Conservation (phyloP, 306 rosid genomes). For the Pueraria montana region DNA sequence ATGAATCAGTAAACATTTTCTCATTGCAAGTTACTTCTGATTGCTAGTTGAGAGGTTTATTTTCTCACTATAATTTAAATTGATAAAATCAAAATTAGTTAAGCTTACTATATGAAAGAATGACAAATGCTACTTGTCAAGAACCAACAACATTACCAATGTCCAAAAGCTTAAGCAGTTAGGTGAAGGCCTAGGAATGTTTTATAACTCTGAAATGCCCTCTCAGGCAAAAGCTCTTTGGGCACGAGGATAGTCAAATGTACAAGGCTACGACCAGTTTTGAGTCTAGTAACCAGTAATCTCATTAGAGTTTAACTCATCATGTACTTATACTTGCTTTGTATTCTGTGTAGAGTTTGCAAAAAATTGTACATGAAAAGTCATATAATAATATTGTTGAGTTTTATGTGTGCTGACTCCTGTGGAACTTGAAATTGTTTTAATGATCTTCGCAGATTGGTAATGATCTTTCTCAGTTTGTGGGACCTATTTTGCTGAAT, state of each 20-base stretch:
- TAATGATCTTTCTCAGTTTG: constrained; percentile 81
- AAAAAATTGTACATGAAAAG: not conserved
- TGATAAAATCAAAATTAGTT: not conserved
- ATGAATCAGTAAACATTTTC: constrained; percentile 31
- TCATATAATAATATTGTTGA: constrained; percentile 29
- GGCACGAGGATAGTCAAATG: not conserved
- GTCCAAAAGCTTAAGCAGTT: constrained; percentile 4
- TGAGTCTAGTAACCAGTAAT: not conserved
- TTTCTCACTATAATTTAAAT: not conserved
- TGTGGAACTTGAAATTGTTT: constrained; percentile 32
- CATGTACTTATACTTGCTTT: not conserved
- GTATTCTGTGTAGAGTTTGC: not conserved
- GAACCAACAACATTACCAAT: not conserved
- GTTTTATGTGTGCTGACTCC: constrained; percentile 28
- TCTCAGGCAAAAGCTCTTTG: not conserved
- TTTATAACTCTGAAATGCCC: not conserved
- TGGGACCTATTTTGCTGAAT: constrained; percentile 77
- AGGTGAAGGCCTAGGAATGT: not conserved
- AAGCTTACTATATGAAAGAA: constrained; percentile 1
- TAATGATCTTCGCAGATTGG: constrained; percentile 69
- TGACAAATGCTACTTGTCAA: constrained; percentile 16
- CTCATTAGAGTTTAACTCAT: not conserved
- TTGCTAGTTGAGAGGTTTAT: not conserved
- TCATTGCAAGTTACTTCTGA: constrained; percentile 31
- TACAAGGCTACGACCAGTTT: not conserved